Conservation (phyloP, 768 basidiomycete genomes). For the Lentinula boryana region DNA sequence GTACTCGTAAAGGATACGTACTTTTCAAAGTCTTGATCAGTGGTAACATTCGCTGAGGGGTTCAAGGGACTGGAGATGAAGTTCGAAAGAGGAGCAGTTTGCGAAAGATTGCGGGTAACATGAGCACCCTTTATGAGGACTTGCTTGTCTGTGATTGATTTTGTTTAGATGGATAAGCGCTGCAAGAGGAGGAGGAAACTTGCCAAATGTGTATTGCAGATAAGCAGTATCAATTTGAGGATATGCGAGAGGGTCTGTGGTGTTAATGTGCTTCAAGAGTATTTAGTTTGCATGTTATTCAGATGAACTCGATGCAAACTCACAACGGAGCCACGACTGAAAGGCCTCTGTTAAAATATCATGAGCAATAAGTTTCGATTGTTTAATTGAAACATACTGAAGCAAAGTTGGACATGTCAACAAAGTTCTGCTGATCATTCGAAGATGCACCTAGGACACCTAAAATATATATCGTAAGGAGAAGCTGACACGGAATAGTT, state of each 20-base stretch:
- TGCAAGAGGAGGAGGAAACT: neutral
- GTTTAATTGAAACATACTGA: neutral
- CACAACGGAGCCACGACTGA: slow-evolving; percentile 4
- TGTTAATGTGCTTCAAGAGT: neutral
- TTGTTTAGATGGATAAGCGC: too few species aligned
- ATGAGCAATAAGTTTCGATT: neutral
- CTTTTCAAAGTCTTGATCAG: neutral
- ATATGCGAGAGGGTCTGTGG: neutral
- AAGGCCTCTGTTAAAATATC: neutral
- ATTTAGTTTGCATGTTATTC: neutral
- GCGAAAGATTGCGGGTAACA: neutral
- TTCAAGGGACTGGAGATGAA: neutral
- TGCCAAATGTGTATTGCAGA: neutral
- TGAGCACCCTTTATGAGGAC: neutral
- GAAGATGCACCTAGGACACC: neutral
- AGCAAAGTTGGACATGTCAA: neutral
- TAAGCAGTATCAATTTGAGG: slow-evolving; percentile 4
- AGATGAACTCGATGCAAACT: neutral
- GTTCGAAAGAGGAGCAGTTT: neutral
- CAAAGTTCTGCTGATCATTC: neutral
- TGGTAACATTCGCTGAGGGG: neutral
- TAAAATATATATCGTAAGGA: neutral
- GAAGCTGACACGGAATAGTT: neutral
- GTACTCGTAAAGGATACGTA: neutral
- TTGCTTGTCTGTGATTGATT: neutral